Base-by-base conservation (phyloP, 352 stramenopile genomes). In the Phytophthora idaei region DNA sequence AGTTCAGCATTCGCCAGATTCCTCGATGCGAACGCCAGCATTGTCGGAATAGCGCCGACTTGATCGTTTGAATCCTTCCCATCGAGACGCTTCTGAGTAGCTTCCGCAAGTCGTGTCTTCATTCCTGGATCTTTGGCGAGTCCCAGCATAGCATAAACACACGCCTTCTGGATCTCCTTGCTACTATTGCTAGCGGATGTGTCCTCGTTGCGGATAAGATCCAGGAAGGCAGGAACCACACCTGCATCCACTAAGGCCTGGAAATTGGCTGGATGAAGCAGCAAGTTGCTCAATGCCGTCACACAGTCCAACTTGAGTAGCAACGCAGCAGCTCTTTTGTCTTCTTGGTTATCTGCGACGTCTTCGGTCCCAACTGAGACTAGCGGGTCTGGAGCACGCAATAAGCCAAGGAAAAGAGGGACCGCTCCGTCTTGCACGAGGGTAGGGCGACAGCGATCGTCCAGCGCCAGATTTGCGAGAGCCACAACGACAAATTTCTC, bases 191-290 rank as follows among this genome's bases (percentile, higher is more conserved):
- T 69, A 53, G 46, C 48, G 14, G 55, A 14, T 46, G 55, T 64
- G 15, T 64, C 63, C 37, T 73, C 69, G 39, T 73, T 86, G 4
- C 73, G 73, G 31, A 95, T 76, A 52, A 89, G 76, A 44, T 78
- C 66, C 27, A 92, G 54, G 21, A 92, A 78, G 1, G 85, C 73
- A 27, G 87, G 85, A 39, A 95, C 83, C 52, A 95, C 85, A 44
- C 87, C 87, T 46, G 90, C 87, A 47, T 95, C 79, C 6, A 93
- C 87, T 62, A 95, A 81, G 2, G 76, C 69, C 39, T 71, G 71
- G 48, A 94, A 94, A 55, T 93, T 94, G 45, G 90, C 84, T 8
- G 86, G 83, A 46, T 93, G 85, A 7, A 94, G 76, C 67, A 95
- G 90, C 5, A 95, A 62, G 41, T 94, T 93, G 64, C 87, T 94